phyloP scores from a whole-genome alignment of 2,329 filamentous ascomycete species.

The Tolypocladium tropicale region DNA sequence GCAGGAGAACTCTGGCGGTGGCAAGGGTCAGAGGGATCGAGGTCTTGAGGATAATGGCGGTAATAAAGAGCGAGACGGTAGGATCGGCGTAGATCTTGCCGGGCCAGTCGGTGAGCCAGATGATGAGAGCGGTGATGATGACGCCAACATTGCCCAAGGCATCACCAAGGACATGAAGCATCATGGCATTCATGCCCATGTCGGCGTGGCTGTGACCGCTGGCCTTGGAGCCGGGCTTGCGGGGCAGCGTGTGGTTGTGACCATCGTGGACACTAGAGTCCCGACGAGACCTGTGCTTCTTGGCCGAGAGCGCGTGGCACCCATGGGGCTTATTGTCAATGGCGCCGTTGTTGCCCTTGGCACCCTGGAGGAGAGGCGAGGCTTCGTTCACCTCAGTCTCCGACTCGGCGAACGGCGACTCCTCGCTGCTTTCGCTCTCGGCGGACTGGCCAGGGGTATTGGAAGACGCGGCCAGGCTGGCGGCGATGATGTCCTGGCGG shows the following conservation, averaged over 20 bases:
- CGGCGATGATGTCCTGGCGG: slow-evolving; percentile 83
- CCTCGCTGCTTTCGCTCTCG: slow-evolving; percentile 43
- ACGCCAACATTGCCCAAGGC: slow-evolving; percentile 81
- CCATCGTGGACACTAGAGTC: slow-evolving; percentile 52
- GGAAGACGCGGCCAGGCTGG: slow-evolving; percentile 44
- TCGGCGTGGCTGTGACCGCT: slow-evolving; percentile 74
- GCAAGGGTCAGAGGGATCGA: slow-evolving; percentile 71
- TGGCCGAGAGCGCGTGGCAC: slow-evolving; percentile 9
- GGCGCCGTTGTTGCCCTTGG: slow-evolving; percentile 19
- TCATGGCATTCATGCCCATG: slow-evolving; percentile 88
- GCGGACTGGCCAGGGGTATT: slow-evolving; percentile 41
- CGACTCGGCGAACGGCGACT: slow-evolving; percentile 29
- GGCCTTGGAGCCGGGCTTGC: slow-evolving; percentile 46
- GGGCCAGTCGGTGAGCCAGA: slow-evolving; percentile 78
- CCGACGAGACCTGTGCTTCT: slow-evolving; percentile 20
- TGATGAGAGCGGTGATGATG: slow-evolving; percentile 72
- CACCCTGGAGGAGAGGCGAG: slow-evolving; percentile 34
- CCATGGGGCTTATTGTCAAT: slow-evolving; percentile 12
- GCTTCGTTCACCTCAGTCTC: slow-evolving; percentile 33
- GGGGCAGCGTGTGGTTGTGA: slow-evolving; percentile 75
- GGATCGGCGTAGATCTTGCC: slow-evolving; percentile 87
- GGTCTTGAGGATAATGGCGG: slow-evolving; percentile 62
- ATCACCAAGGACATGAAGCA: slow-evolving; percentile 70
- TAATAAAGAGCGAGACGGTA: slow-evolving; percentile 87
- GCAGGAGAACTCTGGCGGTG: slow-evolving; percentile 79